A percentile compares a stretch with the other conserved stretches of the same genome.
phyloP scores from a whole-genome alignment of 192 early-diverging fungal species.

The Jimgerdemannia flammicorona region DNA sequence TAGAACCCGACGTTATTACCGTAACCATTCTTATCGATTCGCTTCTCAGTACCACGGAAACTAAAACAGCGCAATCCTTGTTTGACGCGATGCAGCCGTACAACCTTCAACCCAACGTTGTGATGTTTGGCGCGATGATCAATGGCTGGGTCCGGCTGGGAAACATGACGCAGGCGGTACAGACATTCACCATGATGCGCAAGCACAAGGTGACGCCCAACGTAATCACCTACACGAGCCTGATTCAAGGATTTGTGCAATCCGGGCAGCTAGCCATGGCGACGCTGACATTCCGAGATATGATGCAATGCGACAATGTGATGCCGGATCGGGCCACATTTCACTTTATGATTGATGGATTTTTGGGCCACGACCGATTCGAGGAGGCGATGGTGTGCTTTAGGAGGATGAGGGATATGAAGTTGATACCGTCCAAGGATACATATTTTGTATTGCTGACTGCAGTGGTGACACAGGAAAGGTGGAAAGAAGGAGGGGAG shows the following conservation, averaged over 20 bases:
- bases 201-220: conserved; percentile 13
- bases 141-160: conserved; percentile 20
- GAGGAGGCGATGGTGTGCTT: conserved; percentile 19
- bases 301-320: conserved; percentile 2
- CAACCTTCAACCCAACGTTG: conserved; percentile 23
- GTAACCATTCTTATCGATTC: conserved; percentile 25
- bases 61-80: conserved; percentile 4
- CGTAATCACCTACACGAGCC: conserved; percentile 26
- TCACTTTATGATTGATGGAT: conserved; percentile 25
- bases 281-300: conserved; percentile 16
- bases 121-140: conserved; percentile 27
- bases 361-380: conserved; percentile 18
- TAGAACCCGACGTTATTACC: conserved; percentile 27
- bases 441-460: conserved; percentile 21
- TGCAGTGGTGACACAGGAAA: conserved; percentile 3
- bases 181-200: conserved; percentile 6
- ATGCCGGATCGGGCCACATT: conserved; percentile 27
- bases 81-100: conserved; percentile 1
- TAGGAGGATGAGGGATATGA: conserved; percentile 13
- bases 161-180: conserved; percentile 19
- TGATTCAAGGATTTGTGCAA: conserved; percentile 26
- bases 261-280: conserved; percentile 12
- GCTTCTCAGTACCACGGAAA: conserved; percentile 9
- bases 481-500: conserved; percentile 7
- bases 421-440: conserved; percentile 21